Evolutionary conservation across 1,284 basidiomycete genomes (phyloP), one percentile per base, ranked within the genome.

Genomic region (Trichosporon asahii): DNA sequence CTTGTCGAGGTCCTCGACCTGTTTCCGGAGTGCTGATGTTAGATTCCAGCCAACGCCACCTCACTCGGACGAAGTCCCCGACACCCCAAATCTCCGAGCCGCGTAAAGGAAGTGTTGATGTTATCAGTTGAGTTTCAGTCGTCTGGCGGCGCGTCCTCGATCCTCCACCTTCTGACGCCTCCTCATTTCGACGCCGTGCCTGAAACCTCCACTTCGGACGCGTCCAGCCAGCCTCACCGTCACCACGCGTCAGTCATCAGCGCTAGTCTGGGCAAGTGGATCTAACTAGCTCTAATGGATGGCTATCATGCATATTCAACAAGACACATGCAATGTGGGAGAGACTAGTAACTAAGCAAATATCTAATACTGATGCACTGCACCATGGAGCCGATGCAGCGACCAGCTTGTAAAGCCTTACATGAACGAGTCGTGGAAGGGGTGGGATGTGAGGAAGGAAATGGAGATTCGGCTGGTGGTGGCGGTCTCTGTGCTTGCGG

Each of bases 1-100:
- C 46, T 92, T 90, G 78, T 95, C 93, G 2, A 94, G 85, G 75
- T 92, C 91, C 71, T 88, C 87, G 21, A 91, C 86, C 21, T 77
- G 70, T 37, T 44, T 68, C 53, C 64, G 64, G 40, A 69, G 49
- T 3, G 69, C 67, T 65, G 31, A 33, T 18, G 61, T 69, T 65
- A 65, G 66, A 33, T 40, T 53, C 8, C 25, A 53, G 23, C 21
- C 49, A 53, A 53, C 49, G 49, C 49, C 49, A 53, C 49, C 23
- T 23, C 21, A 3, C 4, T 3, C 21, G 40, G n/a, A 15, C 44
- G 37, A 23, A 44, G 25, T 7, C 72, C 64, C 23, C 21, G 35
- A 21, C 25, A 23, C 31, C 66, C 57, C 29, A 44, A 44, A 44
- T 44, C 40, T 44, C 40, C 40, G 40, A 44, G 8, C 40, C n/a